Conservation (phyloP, 2,329 filamentous ascomycete genomes). For the Apiospora aurea region DNA sequence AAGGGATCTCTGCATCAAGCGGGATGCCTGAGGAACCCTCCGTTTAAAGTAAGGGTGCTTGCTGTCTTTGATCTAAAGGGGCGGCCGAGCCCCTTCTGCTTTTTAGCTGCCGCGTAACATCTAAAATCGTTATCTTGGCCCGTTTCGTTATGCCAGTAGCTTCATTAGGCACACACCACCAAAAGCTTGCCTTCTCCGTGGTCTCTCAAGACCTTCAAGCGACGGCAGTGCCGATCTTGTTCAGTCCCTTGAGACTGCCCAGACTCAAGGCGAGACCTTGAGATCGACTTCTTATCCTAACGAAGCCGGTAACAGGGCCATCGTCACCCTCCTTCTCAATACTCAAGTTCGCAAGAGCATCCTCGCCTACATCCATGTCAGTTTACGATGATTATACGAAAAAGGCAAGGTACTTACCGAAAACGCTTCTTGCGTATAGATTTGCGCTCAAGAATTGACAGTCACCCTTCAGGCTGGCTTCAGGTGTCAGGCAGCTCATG, state of each 20-base stretch:
- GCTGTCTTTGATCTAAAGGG: constrained; percentile 8
- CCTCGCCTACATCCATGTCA: constrained; percentile 73
- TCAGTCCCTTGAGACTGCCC: constrained; percentile 92
- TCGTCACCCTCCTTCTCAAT: constrained; percentile 98
- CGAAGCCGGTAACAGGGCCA: constrained; percentile 94
- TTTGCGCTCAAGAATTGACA: constrained; percentile 98
- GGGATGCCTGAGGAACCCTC: not conserved
- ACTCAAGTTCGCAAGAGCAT: constrained; percentile 94
- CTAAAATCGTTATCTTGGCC: constrained; percentile 16
- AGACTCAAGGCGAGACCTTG: constrained; percentile 94
- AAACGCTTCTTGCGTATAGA: constrained; percentile 94
- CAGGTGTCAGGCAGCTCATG: constrained; percentile 97
- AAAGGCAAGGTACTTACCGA: constrained; percentile 73
- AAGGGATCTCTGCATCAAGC: not conserved
- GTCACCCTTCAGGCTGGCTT: constrained; percentile 94
- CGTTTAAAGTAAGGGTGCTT: not conserved
- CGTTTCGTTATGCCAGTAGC: constrained; percentile 10
- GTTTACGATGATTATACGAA: not conserved
- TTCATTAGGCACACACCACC: constrained; percentile 11
- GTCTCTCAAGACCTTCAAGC: constrained; percentile 15
- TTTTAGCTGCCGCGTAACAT: not conserved
- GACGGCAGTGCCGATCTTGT: constrained; percentile 70
- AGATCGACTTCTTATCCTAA: constrained; percentile 95
- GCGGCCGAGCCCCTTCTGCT: not conserved
- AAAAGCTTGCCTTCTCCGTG: not conserved